These are phyloP conservation scores for Tetrahymena borealis DNA, from an alignment of 73 alveolate genomes.

Conservation along the genomic window DNA sequence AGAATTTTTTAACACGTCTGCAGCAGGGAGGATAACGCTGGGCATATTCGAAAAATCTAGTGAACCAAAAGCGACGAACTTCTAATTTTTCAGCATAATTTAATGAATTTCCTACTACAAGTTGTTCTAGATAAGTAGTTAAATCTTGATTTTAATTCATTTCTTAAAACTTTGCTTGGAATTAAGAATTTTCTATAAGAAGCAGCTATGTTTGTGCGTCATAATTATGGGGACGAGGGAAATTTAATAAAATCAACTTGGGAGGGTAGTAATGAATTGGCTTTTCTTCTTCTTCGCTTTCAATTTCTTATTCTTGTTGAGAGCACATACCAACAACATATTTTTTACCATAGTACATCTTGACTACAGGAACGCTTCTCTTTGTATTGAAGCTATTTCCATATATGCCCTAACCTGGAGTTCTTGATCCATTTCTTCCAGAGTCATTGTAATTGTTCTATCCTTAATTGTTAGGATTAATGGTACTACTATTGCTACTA, in stretches of 20 bases:
- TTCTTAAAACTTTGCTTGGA: background rate
- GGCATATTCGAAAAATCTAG: background rate
- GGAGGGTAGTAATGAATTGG: background rate
- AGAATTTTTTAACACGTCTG: background rate
- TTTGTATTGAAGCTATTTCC: background rate
- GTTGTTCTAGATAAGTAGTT: background rate
- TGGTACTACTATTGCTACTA: background rate
- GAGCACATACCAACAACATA: background rate
- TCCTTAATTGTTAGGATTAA: background rate
- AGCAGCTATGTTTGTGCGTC: background rate
- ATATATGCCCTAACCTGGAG: background rate
- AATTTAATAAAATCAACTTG: background rate
- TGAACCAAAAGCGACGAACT: background rate
- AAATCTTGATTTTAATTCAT: background rate
- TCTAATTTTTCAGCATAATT: background rate
- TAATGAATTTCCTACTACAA: background rate
- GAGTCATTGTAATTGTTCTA: too few species aligned
- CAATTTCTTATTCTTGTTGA: background rate
- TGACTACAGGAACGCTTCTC: background rate
- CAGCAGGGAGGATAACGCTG: background rate
- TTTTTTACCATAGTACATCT: background rate
- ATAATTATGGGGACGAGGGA: background rate
- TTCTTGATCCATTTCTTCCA: background rate
- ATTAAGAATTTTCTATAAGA: background rate
- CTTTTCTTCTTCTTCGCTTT: background rate